phyloP scores from a whole-genome alignment of 73 alveolate species.

The Urostyla sp. region DNA sequence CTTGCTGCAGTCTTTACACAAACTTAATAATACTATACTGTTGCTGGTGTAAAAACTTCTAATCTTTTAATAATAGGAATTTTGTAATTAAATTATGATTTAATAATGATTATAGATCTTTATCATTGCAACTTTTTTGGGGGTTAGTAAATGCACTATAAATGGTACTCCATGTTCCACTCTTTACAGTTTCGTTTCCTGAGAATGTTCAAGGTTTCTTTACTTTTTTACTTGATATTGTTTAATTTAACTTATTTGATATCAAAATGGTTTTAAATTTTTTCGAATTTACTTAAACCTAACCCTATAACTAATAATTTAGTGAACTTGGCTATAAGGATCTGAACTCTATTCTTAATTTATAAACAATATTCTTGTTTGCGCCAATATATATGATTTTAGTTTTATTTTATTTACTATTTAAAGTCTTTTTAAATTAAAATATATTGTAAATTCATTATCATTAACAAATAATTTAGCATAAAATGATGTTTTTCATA shows the following conservation, averaged over 20 bases:
- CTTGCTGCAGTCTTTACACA: too few species aligned
- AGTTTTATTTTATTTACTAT: too few species aligned
- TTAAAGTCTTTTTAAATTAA: too few species aligned
- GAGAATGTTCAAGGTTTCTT: not conserved
- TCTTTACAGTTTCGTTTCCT: not conserved
- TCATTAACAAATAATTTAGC: not conserved
- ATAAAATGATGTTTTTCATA: not conserved
- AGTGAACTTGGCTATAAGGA: not conserved
- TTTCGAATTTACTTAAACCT: not conserved
- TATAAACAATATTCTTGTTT: not conserved
- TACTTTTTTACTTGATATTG: not conserved
- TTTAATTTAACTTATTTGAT: not conserved
- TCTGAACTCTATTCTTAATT: not conserved
- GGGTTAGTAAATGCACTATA: not conserved
- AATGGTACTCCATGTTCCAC: not conserved
- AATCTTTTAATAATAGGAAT: too few species aligned
- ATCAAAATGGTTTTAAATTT: not conserved
- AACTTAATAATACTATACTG: too few species aligned
- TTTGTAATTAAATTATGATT: too few species aligned
- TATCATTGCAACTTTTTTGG: not conserved
- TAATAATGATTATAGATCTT: not conserved
- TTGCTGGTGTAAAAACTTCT: too few species aligned
- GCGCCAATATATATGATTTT: not conserved
- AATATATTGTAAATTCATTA: too few species aligned
- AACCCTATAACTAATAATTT: not conserved